Evolutionary conservation across 371 early-diverging fungal species (phyloP), one percentile per base, ranked within the genome.

Genomic region (Mortierella polycephala): DNA sequence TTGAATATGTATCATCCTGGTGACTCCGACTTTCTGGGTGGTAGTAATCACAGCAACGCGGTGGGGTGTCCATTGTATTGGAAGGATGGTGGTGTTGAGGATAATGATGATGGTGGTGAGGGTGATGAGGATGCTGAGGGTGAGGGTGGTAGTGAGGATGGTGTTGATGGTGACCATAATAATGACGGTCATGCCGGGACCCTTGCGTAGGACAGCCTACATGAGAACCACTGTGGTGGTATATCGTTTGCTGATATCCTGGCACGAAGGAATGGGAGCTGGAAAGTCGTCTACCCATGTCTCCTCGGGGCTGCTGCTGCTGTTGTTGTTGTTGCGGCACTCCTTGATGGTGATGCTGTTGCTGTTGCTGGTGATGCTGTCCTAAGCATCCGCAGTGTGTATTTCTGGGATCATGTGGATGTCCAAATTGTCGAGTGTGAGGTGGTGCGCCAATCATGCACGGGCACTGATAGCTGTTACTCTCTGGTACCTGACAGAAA

Each of bases 311-410:
- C 46, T 46, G 60, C 13, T 44, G 60, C 2, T 62, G 57, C 37
- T 60, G 66, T 21, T 73, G 58, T 11, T 72, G 73, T 12, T 66
- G 64, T 30, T 52, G 49, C 5, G 20, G 57, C 40, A 30, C 30
- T 30, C 30, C 30, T 30, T 40, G 62, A 9, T 62, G 52, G 6
- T 51, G 53, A 1, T 50, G 62, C 23, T 52, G 53, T 5, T 47
- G 51, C 6, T 46, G 58, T 5, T 47, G 51, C 6, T 46, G 58
- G 5, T 47, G 51, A 16, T 46, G 44, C 44, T 57, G 57, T 57
- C 9, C 23, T 40, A 44, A n/a, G 16, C 41, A 14, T 39, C 40
- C 40, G 21, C 7, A 41, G 3, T 59, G 47, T 30, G 30, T 30
- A 30, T 30, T 30, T 30, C 30, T 30, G 30, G 30, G 30, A 30